Percentiles rank a stretch among this genome's conserved stretches.
phyloP scores from a whole-genome alignment of 108 stramenopile genomes.

The Cyclotella sp. region DNA sequence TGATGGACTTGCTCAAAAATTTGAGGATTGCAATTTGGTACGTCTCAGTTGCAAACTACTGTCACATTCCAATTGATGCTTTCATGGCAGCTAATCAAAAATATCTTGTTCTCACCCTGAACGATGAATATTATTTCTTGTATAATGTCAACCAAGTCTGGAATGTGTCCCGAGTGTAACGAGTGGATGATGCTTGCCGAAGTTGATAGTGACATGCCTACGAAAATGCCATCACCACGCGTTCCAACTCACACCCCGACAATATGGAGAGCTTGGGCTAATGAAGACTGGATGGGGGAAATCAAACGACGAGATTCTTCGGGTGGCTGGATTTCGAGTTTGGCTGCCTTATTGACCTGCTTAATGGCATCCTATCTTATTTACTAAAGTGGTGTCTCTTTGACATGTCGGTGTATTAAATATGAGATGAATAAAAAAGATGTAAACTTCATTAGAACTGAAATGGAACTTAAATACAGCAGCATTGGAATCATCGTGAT shows the following conservation, averaged over 20 bases:
- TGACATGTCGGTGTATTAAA: background rate
- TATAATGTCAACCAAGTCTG: slow-evolving; percentile 18
- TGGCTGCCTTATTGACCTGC: background rate
- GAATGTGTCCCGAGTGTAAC: slow-evolving; percentile 49
- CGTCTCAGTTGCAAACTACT: background rate
- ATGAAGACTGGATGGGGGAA: slow-evolving; percentile 42
- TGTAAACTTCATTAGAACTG: too few species aligned
- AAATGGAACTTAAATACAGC: too few species aligned
- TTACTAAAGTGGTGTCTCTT: background rate
- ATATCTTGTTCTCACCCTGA: slow-evolving; percentile 14
- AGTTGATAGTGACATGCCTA: slow-evolving; percentile 18
- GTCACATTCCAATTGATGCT: background rate
- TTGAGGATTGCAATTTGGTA: slow-evolving; percentile 31
- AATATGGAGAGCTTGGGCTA: slow-evolving; percentile 10
- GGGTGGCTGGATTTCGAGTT: background rate
- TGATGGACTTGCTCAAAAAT: slow-evolving; percentile 32
- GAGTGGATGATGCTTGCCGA: slow-evolving; percentile 23
- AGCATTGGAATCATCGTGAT: too few species aligned
- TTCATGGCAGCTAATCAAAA: too few species aligned
- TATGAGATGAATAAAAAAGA: too few species aligned
- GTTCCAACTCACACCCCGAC: slow-evolving; percentile 27
- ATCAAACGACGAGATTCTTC: slow-evolving; percentile 46
- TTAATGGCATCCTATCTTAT: background rate
- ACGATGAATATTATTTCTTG: background rate
- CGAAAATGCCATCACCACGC: slow-evolving; percentile 19